Evolutionary conservation across 2,329 filamentous ascomycete genomes (phyloP).

Genomic region (Colletotrichum tanaceti): DNA sequence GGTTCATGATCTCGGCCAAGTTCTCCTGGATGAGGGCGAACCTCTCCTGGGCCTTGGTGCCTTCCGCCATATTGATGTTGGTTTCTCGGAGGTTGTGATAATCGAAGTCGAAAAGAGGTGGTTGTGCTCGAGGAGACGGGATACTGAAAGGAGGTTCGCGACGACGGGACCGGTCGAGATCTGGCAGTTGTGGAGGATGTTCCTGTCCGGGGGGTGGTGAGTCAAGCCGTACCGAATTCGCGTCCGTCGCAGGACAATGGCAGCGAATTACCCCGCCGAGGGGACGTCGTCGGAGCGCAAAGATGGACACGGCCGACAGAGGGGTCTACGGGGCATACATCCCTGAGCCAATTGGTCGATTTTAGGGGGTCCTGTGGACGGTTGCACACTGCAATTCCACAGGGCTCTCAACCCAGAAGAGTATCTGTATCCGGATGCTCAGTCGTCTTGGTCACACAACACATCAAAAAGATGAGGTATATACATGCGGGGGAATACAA

Average conservation of each 20-base stretch:
- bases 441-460: slow-evolving; percentile 1
- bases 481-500: too few species aligned
- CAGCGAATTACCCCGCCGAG: slow-evolving; percentile 42
- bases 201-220: slow-evolving; percentile 17
- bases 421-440: slow-evolving; percentile 13
- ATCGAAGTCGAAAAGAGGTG: not conserved
- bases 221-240: slow-evolving; percentile 33
- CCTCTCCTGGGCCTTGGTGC: slow-evolving; percentile 67
- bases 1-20: slow-evolving; percentile 83
- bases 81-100: not conserved
- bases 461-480: too few species aligned
- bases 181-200: slow-evolving; percentile 12
- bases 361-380: slow-evolving; percentile 22
- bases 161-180: slow-evolving; percentile 1
- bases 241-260: slow-evolving; percentile 10
- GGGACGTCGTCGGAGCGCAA: slow-evolving; percentile 36
- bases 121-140: not conserved
- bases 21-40: slow-evolving; percentile 83
- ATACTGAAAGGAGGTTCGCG: not conserved
- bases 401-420: slow-evolving; percentile 33
- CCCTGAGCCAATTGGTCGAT: slow-evolving; percentile 35
- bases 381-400: slow-evolving; percentile 16
- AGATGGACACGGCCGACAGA: slow-evolving; percentile 35
- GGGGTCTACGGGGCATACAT: slow-evolving; percentile 32
- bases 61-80: slow-evolving; percentile 42